Conservation (phyloP, 2,329 filamentous ascomycete species). For the Didymella glomerata region DNA sequence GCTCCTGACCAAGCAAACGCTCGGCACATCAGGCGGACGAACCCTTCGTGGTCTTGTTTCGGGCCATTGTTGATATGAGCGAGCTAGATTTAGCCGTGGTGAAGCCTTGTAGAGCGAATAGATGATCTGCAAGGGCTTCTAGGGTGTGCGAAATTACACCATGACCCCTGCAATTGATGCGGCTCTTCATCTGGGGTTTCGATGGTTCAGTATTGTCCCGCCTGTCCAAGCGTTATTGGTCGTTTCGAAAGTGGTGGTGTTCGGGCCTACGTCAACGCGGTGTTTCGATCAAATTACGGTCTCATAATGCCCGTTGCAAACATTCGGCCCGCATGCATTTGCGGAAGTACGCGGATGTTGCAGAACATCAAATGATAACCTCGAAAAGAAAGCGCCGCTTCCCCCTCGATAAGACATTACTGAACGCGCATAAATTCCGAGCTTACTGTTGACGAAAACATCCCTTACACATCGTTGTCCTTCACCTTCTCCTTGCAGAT, state of each 20-base stretch:
- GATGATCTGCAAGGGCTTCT: conserved; percentile 1
- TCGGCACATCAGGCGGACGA: conserved; percentile 15
- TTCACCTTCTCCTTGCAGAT: neutral
- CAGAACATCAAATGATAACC: neutral
- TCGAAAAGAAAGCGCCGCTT: neutral
- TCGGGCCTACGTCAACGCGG: conserved; percentile 15
- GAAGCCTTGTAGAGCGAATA: conserved; percentile 17
- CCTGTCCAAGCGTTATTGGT: conserved; percentile 6
- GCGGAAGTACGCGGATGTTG: conserved; percentile 8
- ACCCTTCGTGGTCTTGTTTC: conserved; percentile 2
- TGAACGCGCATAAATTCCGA: neutral
- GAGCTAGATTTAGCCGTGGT: conserved; percentile 15
- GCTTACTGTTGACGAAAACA: neutral
- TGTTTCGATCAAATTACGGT: conserved; percentile 21
- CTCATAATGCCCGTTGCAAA: neutral
- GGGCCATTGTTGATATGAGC: neutral
- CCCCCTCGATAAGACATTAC: no score
- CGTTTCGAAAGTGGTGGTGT: conserved; percentile 11
- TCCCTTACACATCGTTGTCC: neutral
- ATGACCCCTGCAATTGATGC: conserved; percentile 4
- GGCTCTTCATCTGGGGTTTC: neutral
- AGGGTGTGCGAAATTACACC: neutral
- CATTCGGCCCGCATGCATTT: conserved; percentile 1
- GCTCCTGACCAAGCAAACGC: conserved; percentile 1
- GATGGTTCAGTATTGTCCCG: neutral